A percentile compares a stretch with the other conserved stretches of the same genome.
These are phyloP conservation scores for Periconia digitata DNA, from an alignment of 2,329 filamentous ascomycete genomes.

Conservation along the genomic window DNA sequence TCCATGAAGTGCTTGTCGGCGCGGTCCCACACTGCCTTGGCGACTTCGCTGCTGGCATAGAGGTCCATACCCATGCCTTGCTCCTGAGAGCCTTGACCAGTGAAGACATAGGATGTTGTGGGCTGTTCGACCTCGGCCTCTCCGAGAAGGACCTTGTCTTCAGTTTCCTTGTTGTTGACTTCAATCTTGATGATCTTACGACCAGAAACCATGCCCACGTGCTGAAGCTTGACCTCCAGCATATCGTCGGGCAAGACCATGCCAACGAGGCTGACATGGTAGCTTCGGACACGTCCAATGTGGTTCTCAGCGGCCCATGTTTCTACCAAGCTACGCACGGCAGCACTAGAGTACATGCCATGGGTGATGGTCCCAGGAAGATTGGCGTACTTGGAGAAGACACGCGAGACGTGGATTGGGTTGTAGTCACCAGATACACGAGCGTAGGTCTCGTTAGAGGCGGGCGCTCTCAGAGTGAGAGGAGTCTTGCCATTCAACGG, in stretches of 20 bases:
- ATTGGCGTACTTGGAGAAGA: slow-evolving; percentile 94
- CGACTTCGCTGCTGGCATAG: slow-evolving; percentile 89
- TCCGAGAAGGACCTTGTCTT: slow-evolving; percentile 92
- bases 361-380: slow-evolving; percentile 97
- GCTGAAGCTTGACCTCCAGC: slow-evolving; percentile 91
- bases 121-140: slow-evolving; percentile 98
- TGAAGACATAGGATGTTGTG: slow-evolving; percentile 95
- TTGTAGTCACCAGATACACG: slow-evolving; percentile 98
- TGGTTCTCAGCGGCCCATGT: slow-evolving; percentile 99
- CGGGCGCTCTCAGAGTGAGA: slow-evolving; percentile 83
- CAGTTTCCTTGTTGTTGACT: slow-evolving; percentile 90
- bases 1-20: slow-evolving; percentile 98
- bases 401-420: slow-evolving; percentile 95
- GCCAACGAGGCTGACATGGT: slow-evolving; percentile 94
- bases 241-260: slow-evolving; percentile 98
- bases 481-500: slow-evolving; percentile 91
- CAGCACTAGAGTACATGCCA: slow-evolving; percentile 98
- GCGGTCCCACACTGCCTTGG: slow-evolving; percentile 87
- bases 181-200: slow-evolving; percentile 99
- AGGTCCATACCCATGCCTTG: slow-evolving; percentile 99
- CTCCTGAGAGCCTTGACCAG: slow-evolving; percentile 96
- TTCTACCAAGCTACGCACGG: slow-evolving; percentile 92
- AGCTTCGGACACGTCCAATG: slow-evolving; percentile 93
- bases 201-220: slow-evolving; percentile 95
- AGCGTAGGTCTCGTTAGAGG: slow-evolving; percentile 97